Evolutionary conservation across 2,329 filamentous ascomycete genomes (phyloP).

Genomic region (Aspergillus eucalypticola): DNA sequence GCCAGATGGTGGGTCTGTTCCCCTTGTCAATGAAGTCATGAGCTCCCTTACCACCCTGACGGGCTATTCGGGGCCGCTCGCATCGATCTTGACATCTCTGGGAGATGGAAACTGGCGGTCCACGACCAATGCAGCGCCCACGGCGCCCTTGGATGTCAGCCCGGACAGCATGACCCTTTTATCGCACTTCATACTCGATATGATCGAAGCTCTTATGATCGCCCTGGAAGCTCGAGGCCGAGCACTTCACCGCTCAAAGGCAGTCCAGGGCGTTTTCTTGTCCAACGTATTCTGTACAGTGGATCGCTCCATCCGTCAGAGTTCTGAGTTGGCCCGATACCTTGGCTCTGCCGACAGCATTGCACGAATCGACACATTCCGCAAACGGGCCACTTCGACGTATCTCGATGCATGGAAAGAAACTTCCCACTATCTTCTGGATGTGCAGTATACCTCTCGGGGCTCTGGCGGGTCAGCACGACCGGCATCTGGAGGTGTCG

Average conservation of each 20-base stretch:
- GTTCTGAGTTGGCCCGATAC: constrained; percentile 69
- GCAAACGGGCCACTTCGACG: constrained; percentile 77
- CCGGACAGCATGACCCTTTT: constrained; percentile 88
- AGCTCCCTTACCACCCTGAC: constrained; percentile 83
- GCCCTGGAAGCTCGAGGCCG: constrained; percentile 75
- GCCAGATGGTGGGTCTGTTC: constrained; percentile 73
- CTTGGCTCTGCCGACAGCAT: constrained; percentile 64
- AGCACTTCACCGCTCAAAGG: constrained; percentile 72
- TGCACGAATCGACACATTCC: constrained; percentile 73
- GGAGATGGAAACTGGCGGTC: constrained; percentile 87
- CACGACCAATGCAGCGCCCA: constrained; percentile 63
- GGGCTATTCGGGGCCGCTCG: constrained; percentile 79
- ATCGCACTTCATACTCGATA: constrained; percentile 85
- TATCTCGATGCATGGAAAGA: constrained; percentile 91
- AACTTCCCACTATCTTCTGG: constrained; percentile 78
- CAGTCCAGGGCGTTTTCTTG: constrained; percentile 81
- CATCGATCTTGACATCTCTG: constrained; percentile 85
- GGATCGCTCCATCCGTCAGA: constrained; percentile 79
- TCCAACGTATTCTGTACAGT: constrained; percentile 84
- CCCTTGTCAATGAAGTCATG: constrained; percentile 82
- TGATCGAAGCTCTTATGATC: constrained; percentile 76
- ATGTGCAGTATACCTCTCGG: constrained; percentile 88
- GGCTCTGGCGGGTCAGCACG: constrained; percentile 53
- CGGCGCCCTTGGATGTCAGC: constrained; percentile 79
- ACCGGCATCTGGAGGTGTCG: constrained; percentile 64